Conservation (phyloP, 805 yeast species). For the Tetrapisispora pingtungensis region DNA sequence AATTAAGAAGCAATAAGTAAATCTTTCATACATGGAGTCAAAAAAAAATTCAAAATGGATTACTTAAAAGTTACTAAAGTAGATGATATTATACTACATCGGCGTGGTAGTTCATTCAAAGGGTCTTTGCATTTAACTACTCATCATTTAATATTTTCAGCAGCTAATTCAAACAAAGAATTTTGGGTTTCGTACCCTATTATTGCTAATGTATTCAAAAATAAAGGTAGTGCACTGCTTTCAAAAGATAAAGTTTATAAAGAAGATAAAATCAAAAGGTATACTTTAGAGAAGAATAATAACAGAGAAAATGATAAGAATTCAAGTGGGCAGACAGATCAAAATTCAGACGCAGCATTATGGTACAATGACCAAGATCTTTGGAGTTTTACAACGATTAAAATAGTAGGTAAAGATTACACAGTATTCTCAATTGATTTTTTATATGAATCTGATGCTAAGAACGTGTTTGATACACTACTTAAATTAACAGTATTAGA, state of each 20-base stretch:
- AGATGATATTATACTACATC: constrained; percentile 42
- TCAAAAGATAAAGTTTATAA: constrained; percentile 13
- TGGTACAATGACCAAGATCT: constrained; percentile 24
- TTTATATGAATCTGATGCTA: constrained; percentile 43
- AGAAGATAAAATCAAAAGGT: not conserved
- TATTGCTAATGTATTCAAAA: constrained; percentile 50
- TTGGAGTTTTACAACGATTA: constrained; percentile 41
- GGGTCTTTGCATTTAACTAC: constrained; percentile 65
- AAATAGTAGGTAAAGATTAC: constrained; percentile 77
- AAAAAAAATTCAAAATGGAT: constrained; percentile 36
- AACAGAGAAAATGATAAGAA: not conserved
- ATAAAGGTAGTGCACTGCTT: constrained; percentile 40
- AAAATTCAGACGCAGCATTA: constrained; percentile 2
- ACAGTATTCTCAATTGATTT: constrained; percentile 74
- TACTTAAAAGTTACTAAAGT: constrained; percentile 45
- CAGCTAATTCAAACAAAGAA: constrained; percentile 39
- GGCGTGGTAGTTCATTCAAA: constrained; percentile 43
- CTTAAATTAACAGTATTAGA: constrained; percentile 52
- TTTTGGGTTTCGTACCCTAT: constrained; percentile 91
- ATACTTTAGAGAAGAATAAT: not conserved
- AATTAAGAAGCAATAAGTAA: not conserved
- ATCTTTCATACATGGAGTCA: not conserved
- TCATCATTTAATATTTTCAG: constrained; percentile 63
- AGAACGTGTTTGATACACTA: constrained; percentile 64
- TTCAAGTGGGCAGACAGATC: not conserved